Conservation (phyloP, 345 rosid species). For the Alliaria petiolata region DNA sequence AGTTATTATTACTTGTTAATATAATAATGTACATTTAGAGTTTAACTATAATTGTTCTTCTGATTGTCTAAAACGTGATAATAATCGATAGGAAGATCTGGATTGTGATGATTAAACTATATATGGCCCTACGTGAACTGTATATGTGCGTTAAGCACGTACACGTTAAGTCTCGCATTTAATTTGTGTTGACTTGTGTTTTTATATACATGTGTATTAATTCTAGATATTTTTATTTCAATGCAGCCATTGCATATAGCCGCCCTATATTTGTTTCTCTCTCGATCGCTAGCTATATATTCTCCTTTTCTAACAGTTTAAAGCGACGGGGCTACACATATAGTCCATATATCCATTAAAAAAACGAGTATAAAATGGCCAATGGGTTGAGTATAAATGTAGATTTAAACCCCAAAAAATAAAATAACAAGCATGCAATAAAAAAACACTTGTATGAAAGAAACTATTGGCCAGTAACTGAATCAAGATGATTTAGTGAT, state of each 20-base stretch:
- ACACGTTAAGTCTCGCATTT: conserved; percentile 26
- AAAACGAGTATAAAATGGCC: not conserved
- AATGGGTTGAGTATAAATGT: no score
- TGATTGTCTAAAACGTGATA: conserved; percentile 4
- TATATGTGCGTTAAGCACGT: conserved; percentile 5
- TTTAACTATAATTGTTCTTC: not conserved
- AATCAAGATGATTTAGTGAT: no score
- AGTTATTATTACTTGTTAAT: not conserved
- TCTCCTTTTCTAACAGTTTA: not conserved
- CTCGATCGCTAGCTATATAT: not conserved
- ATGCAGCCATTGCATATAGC: conserved; percentile 2
- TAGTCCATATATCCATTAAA: not conserved
- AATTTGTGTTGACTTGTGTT: conserved; percentile 15
- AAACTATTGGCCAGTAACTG: not conserved
- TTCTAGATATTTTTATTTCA: not conserved
- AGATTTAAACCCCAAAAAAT: no score
- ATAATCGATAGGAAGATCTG: not conserved
- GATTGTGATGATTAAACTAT: not conserved
- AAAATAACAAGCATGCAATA: not conserved
- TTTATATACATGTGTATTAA: not conserved
- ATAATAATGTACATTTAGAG: not conserved
- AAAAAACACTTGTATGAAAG: not conserved
- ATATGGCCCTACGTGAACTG: conserved; percentile 11
- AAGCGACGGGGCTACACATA: not conserved
- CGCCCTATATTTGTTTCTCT: not conserved